Evolutionary conservation across 78 protist species (phyloP), one percentile per base, ranked within the genome.

Genomic region (Emiliania huxleyi): DNA sequence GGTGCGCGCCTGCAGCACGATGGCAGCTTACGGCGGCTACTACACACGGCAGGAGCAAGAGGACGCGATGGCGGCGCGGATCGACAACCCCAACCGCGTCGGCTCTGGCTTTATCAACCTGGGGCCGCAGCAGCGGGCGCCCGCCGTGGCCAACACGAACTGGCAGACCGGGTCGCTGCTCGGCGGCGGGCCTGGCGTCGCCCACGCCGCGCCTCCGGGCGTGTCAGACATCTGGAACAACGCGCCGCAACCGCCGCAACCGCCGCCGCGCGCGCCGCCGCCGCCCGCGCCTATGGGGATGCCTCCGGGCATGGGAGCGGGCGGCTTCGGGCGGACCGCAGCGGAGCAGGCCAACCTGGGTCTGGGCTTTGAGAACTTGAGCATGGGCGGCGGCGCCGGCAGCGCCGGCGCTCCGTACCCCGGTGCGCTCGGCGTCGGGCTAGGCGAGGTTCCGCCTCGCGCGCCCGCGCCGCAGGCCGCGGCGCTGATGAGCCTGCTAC

Each of bases 21-120:
- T 52, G 62, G 62, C 87, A 18, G 11, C 18, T 38, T 77, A 40
- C 15, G 85, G 85, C 33, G 85, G 85, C 25, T 77, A 15, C 23
- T 40, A 77, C 46, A 77, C 85, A 3, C 42, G 85, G 33, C 85
- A 77, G 46, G 85, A 77, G 46, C 85, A 77, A 77, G 85, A 77
- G 23, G 85, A 77, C 46, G 85, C n/a, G 21, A 11, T 77, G n/a
- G 85, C 85, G 2, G 85, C 85, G 21, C 85, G 46, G n/a, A 37
- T 77, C 1, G 46, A 37, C 85, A 77, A 77, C 46, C 85, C 85
- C 29, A 77, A 77, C 23, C 85, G 85, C 46, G 46, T 77, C 18
- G 85, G 85, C 46, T 40, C 85, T 11, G 85, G 85, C 42, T 77
- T 77, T 23, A 77, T 77, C 29, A 77, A 77, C 29, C 46, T 77